Base-by-base conservation (phyloP, 2,329 filamentous ascomycete species). In the Amphichorda felina region DNA sequence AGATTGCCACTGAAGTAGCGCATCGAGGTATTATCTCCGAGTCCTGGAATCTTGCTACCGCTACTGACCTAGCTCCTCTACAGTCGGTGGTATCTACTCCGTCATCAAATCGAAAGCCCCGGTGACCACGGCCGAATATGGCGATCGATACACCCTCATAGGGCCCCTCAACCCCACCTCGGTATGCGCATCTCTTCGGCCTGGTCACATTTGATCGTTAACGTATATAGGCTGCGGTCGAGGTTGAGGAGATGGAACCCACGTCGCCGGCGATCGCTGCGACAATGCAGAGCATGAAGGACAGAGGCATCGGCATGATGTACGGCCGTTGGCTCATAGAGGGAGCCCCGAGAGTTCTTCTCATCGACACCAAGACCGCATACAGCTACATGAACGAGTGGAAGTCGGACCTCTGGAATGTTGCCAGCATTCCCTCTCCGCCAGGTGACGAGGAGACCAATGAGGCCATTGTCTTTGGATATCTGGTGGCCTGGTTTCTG, bases 21-120 rank as follows among this genome's bases (percentile, higher is more conserved):
- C 94, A 96, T 70, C 78, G 91, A 72, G 85, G 85, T 89, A 70
- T 47, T 29, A 6, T 24, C 21, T 6, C 21, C 21, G 33, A 4
- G 27, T 19, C 17, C 17, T n/a, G 19, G 30, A 10, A 19, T 11
- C 16, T 6, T 16, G 4, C 3, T 30, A n/a, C 17, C 10, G 4
- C 11, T 17, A 17, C 26, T 30, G 5, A 36, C 39, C 41, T 33
- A 43, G 26, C 17, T 31, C 2, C 17, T n/a, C 9, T 21, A 32
- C 39, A 93, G 91, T 98, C 42, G 91, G 91, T 54, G 91, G 91
- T 50, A 98, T 98, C 64, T 98, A 98, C 70, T 96, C 89, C 13
- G 91, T 98, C 45, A 79, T 98, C 63, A 98, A 98, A 63, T 98
- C 91, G 42, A 98, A 98, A 63, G 89, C 91, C 26, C 89, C 91